These are phyloP conservation scores for Suillus bovinus DNA, from an alignment of 768 basidiomycete species.

Conservation along the genomic window DNA sequence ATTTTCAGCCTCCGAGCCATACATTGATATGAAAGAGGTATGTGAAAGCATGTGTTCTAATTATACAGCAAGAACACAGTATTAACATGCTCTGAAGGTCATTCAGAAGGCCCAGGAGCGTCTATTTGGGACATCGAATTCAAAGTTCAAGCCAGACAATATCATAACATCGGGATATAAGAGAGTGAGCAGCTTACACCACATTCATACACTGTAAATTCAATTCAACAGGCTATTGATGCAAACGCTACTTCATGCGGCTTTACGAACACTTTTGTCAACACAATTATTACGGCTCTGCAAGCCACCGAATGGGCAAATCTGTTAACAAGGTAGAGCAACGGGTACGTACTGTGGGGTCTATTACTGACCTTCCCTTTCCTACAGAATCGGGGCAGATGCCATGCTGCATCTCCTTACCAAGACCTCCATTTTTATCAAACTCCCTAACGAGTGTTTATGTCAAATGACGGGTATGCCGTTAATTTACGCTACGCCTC, in stretches of 20 bases:
- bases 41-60: slow-evolving; percentile 18
- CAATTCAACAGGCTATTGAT: too few species aligned
- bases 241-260: too few species aligned
- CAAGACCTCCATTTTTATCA: slow-evolving; percentile 70
- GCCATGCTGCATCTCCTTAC: slow-evolving; percentile 78
- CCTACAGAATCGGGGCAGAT: slow-evolving; percentile 69
- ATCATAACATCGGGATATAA: too few species aligned
- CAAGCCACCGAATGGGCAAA: slow-evolving; percentile 60
- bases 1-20: slow-evolving; percentile 37
- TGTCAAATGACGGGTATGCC: slow-evolving; percentile 82
- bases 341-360: neutral
- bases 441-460: slow-evolving; percentile 80
- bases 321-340: slow-evolving; percentile 57
- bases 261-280: too few species aligned
- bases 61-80: too few species aligned
- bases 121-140: too few species aligned
- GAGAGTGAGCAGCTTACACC: too few species aligned
- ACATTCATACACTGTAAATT: too few species aligned
- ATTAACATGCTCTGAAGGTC: too few species aligned
- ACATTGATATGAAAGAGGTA: slow-evolving; percentile 58
- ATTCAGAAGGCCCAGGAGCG: too few species aligned
- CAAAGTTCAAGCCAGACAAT: too few species aligned
- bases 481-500: slow-evolving; percentile 46
- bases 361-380: slow-evolving; percentile 8
- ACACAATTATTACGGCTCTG: too few species aligned